These are phyloP conservation scores for Pleurotus salmoneostramineus DNA, from an alignment of 768 basidiomycete genomes.

Conservation along the genomic window DNA sequence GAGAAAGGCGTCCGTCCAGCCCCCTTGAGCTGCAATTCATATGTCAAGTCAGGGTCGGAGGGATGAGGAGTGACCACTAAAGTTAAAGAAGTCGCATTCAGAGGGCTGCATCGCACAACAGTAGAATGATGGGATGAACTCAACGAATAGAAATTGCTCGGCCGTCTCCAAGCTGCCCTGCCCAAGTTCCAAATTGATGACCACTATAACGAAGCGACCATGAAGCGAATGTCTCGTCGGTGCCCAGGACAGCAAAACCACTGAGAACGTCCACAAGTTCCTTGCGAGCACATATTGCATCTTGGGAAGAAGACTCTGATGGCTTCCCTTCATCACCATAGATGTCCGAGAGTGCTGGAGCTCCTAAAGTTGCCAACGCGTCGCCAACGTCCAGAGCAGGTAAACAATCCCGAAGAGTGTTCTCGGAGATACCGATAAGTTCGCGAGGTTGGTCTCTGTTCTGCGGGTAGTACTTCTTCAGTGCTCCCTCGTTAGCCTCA, in stretches of 20 bases:
- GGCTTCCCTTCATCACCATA: constrained; percentile 30
- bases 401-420: constrained; percentile 68
- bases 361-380: constrained; percentile 63
- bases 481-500: constrained; percentile 7
- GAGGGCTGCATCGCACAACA: background rate
- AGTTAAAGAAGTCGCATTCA: background rate
- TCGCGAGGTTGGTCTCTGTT: constrained; percentile 48
- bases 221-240: constrained; percentile 48
- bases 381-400: constrained; percentile 89
- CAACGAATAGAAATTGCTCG: constrained; percentile 82
- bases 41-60: constrained; percentile 43
- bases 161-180: constrained; percentile 95
- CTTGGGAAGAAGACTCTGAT: constrained; percentile 22
- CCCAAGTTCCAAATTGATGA: constrained; percentile 86
- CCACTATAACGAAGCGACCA: constrained; percentile 93
- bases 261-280: constrained; percentile 81
- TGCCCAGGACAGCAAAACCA: constrained; percentile 63
- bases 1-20: constrained; percentile 93
- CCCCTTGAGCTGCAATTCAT: constrained; percentile 94
- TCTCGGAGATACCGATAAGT: constrained; percentile 72
- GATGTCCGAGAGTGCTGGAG: constrained; percentile 46
- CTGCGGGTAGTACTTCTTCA: constrained; percentile 47
- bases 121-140: constrained; percentile 9
- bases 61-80: constrained; percentile 79
- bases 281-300: constrained; percentile 46